Evolutionary conservation across 495 filamentous ascomycete species (phyloP).

Genomic region (Penicillium simplicissimum): DNA sequence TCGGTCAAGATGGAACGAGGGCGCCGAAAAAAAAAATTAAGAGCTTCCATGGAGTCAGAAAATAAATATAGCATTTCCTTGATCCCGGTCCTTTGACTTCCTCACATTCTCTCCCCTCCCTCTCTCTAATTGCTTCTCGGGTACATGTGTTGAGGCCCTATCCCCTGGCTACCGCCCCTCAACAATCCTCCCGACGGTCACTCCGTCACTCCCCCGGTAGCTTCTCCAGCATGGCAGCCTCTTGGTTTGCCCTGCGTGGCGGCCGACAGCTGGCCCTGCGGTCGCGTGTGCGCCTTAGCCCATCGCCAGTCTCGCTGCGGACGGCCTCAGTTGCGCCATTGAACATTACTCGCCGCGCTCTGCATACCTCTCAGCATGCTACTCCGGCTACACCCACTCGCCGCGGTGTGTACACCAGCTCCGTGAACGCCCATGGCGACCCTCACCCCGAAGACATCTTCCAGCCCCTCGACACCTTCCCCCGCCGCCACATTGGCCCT

Average conservation of each 20-base stretch:
- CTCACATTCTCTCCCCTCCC: constrained; percentile 24
- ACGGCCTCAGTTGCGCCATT: constrained; percentile 32
- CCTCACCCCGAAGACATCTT: constrained; percentile 46
- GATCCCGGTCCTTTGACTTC: constrained; percentile 38
- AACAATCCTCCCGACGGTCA: constrained; percentile 14
- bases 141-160: constrained; percentile 19
- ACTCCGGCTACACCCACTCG: constrained; percentile 26
- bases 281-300: constrained; percentile 33
- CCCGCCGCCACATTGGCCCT: constrained; percentile 93
- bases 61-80: constrained; percentile 10
- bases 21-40: background rate
- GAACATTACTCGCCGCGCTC: constrained; percentile 27
- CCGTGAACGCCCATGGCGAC: constrained; percentile 43
- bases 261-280: constrained; percentile 45
- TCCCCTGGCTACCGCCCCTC: constrained; percentile 6
- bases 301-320: constrained; percentile 34
- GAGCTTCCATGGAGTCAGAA: background rate
- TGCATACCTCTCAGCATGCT: constrained; percentile 32
- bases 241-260: constrained; percentile 45
- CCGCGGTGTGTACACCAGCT: constrained; percentile 44
- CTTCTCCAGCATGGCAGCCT: constrained; percentile 40
- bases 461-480: constrained; percentile 66
- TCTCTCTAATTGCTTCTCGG: constrained; percentile 7
- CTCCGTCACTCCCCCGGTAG: constrained; percentile 12
- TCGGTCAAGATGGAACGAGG: constrained; percentile 11